A percentile compares a stretch with the other conserved stretches of the same genome.
These are phyloP conservation scores for Stagonosporopsis vannaccii DNA, from an alignment of 2,329 filamentous ascomycete species.

Conservation along the genomic window DNA sequence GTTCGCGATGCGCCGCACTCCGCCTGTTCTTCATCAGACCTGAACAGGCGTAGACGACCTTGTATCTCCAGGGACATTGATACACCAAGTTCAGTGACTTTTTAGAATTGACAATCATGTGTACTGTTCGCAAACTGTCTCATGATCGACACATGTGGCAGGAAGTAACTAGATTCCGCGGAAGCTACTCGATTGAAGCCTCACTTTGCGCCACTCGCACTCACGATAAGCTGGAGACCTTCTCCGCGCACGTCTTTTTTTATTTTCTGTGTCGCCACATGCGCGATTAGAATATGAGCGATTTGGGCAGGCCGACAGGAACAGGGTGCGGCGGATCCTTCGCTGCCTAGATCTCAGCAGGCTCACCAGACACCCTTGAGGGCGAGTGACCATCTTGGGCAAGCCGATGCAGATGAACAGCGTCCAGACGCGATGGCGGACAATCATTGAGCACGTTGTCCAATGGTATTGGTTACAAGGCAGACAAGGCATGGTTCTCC, in stretches of 20 bases:
- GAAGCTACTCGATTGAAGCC: constrained; percentile 2
- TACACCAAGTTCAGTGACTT: neutral
- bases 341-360: constrained; percentile 7
- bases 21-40: too few species aligned
- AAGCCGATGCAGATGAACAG: constrained; percentile 1
- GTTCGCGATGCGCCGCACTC: constrained; percentile 12
- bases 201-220: constrained; percentile 12
- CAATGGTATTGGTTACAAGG: constrained; percentile 1
- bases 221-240: constrained; percentile 3
- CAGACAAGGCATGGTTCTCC: constrained; percentile 16
- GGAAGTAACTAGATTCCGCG: constrained; percentile 7
- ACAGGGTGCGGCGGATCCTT: constrained; percentile 5
- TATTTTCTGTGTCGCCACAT: neutral
- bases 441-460: constrained; percentile 6
- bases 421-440: constrained; percentile 8
- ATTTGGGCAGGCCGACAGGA: constrained; percentile 9
- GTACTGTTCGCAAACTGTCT: too few species aligned
- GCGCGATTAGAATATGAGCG: constrained; percentile 11
- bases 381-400: constrained; percentile 4
- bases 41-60: too few species aligned
- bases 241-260: constrained; percentile 1
- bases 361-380: constrained; percentile 4
- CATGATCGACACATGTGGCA: constrained; percentile 7
- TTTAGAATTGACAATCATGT: neutral
- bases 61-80: neutral